phyloP scores from a whole-genome alignment of 352 stramenopile species.

The Thalassiosira hispida region DNA sequence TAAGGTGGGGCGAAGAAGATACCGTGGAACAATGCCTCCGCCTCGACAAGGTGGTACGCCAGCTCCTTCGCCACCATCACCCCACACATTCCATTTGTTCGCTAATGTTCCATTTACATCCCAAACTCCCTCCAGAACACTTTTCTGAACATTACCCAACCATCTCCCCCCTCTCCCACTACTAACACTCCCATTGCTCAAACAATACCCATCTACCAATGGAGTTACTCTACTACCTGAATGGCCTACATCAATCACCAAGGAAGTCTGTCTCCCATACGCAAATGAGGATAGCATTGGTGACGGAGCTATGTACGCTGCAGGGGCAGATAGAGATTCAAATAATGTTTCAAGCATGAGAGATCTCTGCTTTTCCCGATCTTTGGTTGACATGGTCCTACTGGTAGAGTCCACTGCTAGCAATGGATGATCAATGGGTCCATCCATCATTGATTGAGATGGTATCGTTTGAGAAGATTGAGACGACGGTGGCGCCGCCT shows the following conservation, averaged over 20 bases:
- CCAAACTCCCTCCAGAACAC: conserved; percentile 51
- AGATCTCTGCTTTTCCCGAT: conserved; percentile 55
- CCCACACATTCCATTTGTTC: conserved; percentile 33
- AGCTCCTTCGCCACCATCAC: conserved; percentile 1
- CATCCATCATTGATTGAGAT: conserved; percentile 2
- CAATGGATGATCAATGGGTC: conserved; percentile 51
- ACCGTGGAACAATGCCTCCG: conserved; percentile 47
- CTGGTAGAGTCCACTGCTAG: conserved; percentile 43
- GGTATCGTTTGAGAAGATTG: conserved; percentile 8
- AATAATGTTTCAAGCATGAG: conserved; percentile 72
- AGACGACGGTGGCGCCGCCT: conserved; percentile 11
- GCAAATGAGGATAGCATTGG: conserved; percentile 80
- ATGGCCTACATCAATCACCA: conserved; percentile 79
- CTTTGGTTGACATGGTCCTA: conserved; percentile 11
- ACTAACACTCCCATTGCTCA: conserved; percentile 63
- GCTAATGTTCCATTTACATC: conserved; percentile 8
- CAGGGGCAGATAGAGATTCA: conserved; percentile 68
- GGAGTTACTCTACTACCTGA: conserved; percentile 69
- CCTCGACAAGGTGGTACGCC: conserved; percentile 16
- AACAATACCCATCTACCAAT: conserved; percentile 73
- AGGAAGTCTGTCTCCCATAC: conserved; percentile 69
- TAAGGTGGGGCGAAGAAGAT: conserved; percentile 28
- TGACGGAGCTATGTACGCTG: conserved; percentile 70
- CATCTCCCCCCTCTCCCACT: conserved; percentile 74
- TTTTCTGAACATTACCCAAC: conserved; percentile 65